These are phyloP conservation scores for Clathrus columnatus DNA, from an alignment of 768 basidiomycete species.

Conservation along the genomic window DNA sequence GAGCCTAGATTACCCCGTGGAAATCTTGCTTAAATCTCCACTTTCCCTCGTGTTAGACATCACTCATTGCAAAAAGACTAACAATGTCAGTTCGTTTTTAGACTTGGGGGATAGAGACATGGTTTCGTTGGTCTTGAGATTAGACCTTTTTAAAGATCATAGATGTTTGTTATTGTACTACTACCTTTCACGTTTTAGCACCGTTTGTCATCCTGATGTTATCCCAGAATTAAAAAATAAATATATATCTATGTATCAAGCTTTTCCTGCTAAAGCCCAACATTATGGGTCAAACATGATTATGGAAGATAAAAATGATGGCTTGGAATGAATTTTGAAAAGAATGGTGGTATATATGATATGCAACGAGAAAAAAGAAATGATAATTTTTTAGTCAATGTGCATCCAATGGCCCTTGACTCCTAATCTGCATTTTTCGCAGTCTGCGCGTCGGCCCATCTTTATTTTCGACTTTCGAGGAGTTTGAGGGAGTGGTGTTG, in stretches of 20 bases:
- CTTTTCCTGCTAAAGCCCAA: no score
- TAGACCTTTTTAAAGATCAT: no score
- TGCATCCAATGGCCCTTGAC: conserved; percentile 71
- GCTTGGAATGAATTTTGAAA: neutral
- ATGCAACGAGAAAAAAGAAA: neutral
- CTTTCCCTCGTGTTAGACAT: neutral
- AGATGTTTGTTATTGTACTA: no score
- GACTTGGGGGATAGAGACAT: neutral
- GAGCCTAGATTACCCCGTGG: conserved; percentile 69
- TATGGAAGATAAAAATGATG: neutral
- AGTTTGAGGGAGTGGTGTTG: conserved; percentile 14
- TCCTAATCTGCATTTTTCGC: conserved; percentile 53
- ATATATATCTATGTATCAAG: no score
- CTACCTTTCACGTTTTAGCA: no score
- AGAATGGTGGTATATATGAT: neutral
- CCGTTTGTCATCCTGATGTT: no score
- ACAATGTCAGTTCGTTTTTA: neutral
- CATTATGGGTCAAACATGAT: no score
- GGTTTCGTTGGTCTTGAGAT: no score
- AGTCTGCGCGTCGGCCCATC: conserved; percentile 66
- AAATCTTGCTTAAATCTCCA: conserved; percentile 15
- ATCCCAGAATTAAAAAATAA: neutral
- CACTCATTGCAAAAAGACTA: neutral
- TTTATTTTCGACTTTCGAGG: conserved; percentile 40
- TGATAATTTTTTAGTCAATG: conserved; percentile 35